Percentiles rank a stretch among this genome's conserved stretches.
phyloP scores from a whole-genome alignment of 73 alveolate genomes.

The Stentor coeruleus region DNA sequence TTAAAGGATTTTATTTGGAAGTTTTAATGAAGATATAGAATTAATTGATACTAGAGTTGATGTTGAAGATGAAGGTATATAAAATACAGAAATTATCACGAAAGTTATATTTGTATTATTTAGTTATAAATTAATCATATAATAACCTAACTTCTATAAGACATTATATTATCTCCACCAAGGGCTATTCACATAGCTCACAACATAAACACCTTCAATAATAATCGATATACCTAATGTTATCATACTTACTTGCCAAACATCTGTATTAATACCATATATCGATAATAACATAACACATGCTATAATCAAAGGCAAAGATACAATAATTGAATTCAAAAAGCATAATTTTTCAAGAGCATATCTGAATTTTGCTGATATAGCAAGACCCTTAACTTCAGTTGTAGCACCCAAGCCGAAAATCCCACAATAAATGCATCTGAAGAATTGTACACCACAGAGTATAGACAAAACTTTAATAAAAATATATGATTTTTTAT shows the following conservation, averaged over 20 bases:
- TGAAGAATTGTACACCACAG: not conserved
- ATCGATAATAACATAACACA: not conserved
- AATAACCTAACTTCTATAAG: too few relatives aligned
- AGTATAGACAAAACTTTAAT: not conserved
- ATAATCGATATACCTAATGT: not conserved
- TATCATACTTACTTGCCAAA: conserved; percentile 1
- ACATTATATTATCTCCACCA: not conserved
- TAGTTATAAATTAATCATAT: too few relatives aligned
- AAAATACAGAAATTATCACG: too few relatives aligned
- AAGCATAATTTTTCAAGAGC: not conserved
- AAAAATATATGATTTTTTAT: not conserved
- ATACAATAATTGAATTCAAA: not conserved
- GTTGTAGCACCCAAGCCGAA: conserved; percentile 13
- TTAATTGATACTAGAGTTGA: too few relatives aligned
- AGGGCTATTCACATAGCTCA: not conserved
- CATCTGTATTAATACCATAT: not conserved
- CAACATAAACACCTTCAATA: not conserved
- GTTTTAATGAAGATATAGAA: too few relatives aligned
- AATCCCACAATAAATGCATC: not conserved
- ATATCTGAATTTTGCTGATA: not conserved
- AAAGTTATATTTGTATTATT: too few relatives aligned
- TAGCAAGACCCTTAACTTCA: not conserved
- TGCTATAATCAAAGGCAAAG: not conserved
- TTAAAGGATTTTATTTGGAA: too few relatives aligned
- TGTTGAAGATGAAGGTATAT: too few relatives aligned